Base-by-base conservation (phyloP, 306 rosid species). In the Dryas octopetala region DNA sequence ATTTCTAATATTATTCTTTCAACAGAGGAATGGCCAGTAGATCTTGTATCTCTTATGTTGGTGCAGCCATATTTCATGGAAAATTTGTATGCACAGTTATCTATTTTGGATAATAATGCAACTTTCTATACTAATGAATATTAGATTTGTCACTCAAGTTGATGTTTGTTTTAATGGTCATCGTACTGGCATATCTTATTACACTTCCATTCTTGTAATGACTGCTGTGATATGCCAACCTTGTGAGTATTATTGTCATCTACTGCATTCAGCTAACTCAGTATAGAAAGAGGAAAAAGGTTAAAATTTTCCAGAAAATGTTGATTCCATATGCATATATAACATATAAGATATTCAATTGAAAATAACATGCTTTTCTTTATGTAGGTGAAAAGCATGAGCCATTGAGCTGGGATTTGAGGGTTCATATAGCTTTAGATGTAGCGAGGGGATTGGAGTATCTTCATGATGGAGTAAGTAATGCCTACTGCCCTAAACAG, bases 391-490 rank as follows among this genome's bases (percentile, higher is more conserved):
- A 85, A 82, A 85, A 85, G 62, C 77, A 83, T 68, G 92, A 85
- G 78, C 75, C 85, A 9, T 63, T 96, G 83, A 84, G 85, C 80
- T 96, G 99, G 99, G 94, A 90, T 77, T 70, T 92, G 89, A 88
- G 99, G 75, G 94, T 90, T 81, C 89, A 86, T 64, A 84, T 89
- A 77, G 98, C 92, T 75, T 85, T 96, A 77, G 99, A 96, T 68
- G 90, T 92, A 71, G 95, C 99, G 15, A 86, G 99, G 81, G 99
- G 99, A 53, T 69, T 96, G 90, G 99, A 96, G 81, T 96, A 96
- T 88, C 99, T 96, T 76, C 99, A 96, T 79, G 98, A 92, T 71
- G 99, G 99, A 90, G 99, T 96, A 89, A 80, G 85, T 85, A 48
- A 67, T 53, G 74, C 44, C 46, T 66, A 67, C 52, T 74, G 46